phyloP scores from a whole-genome alignment of 768 basidiomycete species.

The Suillus ampliporus region DNA sequence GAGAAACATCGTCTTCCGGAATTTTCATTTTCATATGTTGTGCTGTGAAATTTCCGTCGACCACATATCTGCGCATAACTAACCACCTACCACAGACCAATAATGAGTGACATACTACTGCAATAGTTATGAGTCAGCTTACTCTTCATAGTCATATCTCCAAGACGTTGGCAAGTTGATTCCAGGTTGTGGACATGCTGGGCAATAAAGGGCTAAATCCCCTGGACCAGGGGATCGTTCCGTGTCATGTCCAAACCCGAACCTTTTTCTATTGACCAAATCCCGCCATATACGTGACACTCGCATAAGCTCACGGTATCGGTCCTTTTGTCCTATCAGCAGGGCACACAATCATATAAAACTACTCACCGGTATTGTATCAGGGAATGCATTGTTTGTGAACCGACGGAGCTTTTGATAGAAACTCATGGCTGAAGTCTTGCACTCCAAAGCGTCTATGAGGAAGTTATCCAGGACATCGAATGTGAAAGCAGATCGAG shows the following conservation, averaged over 20 bases:
- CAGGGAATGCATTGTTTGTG: too few relatives aligned
- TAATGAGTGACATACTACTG: not conserved
- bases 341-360: too few relatives aligned
- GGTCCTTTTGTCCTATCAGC: constrained; percentile 9
- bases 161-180: constrained; percentile 31
- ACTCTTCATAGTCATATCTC: constrained; percentile 17
- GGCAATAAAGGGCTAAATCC: constrained; percentile 27
- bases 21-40: too few relatives aligned
- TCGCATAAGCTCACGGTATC: constrained; percentile 18
- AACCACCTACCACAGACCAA: constrained; percentile 35
- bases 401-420: too few relatives aligned
- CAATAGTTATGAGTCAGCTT: not conserved
- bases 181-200: constrained; percentile 32
- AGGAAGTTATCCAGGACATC: too few relatives aligned
- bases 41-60: constrained; percentile 18
- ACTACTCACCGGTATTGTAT: too few relatives aligned
- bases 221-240: constrained; percentile 7
- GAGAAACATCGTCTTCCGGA: too few relatives aligned
- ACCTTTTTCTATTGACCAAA: constrained; percentile 6
- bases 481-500: too few relatives aligned
- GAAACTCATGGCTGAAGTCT: too few relatives aligned
- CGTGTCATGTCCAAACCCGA: constrained; percentile 18
- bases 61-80: not conserved
- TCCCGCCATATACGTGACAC: constrained; percentile 10
- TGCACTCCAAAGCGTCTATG: too few relatives aligned